Evolutionary conservation across 2,329 filamentous ascomycete genomes (phyloP).

Genomic region (Verticillium isaacii): DNA sequence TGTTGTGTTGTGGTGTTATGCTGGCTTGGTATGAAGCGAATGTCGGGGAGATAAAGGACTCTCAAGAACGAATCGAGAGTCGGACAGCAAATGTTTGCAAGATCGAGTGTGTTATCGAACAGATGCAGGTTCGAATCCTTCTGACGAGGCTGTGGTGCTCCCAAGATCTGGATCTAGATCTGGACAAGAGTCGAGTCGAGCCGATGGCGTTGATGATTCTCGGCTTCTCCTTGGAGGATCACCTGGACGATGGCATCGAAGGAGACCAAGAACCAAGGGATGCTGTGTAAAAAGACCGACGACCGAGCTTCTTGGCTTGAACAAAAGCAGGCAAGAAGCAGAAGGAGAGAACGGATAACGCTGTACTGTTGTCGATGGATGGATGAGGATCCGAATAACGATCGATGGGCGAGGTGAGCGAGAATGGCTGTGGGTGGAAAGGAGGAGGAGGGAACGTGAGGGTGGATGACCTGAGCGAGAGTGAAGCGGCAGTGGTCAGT

Average conservation of each 20-base stretch:
- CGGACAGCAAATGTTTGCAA: background rate
- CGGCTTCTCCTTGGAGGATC: background rate
- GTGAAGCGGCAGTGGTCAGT: conserved; percentile 9
- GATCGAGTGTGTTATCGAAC: background rate
- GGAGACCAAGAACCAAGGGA: background rate
- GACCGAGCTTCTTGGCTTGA: background rate
- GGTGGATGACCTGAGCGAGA: conserved; percentile 8
- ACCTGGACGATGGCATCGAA: background rate
- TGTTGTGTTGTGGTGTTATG: conserved; percentile 6
- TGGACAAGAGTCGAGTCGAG: background rate
- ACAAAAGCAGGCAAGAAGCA: background rate
- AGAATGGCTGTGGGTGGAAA: conserved; percentile 8
- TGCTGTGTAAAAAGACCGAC: background rate
- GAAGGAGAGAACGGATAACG: background rate
- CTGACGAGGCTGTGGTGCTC: background rate
- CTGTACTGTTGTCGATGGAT: background rate
- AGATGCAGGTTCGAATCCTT: background rate
- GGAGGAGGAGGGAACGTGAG: conserved; percentile 9
- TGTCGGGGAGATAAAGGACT: background rate
- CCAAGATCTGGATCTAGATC: background rate
- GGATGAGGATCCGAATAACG: background rate
- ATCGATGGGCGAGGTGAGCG: conserved; percentile 6
- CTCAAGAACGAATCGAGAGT: conserved; percentile 4
- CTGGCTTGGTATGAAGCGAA: conserved; percentile 2
- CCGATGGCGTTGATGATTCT: background rate